Conservation (phyloP, 179 eudicot genomes). For the Spergularia azorica region DNA sequence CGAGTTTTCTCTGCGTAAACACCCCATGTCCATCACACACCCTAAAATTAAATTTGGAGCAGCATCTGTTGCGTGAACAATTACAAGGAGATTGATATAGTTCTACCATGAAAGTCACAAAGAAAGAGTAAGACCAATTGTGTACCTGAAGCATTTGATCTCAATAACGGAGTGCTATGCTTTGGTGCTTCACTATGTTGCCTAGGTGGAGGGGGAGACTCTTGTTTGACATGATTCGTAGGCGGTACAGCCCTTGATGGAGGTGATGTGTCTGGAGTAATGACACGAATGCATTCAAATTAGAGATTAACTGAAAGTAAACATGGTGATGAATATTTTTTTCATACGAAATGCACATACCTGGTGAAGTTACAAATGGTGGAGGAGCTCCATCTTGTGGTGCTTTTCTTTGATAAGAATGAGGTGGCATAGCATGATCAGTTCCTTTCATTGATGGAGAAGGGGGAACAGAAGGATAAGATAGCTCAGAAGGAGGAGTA, state of each 20-base stretch:
- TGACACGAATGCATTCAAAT: not conserved
- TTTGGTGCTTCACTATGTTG: constrained; percentile 36
- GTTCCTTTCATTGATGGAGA: constrained; percentile 23
- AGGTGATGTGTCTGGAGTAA: constrained; percentile 24
- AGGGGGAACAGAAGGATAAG: constrained; percentile 25
- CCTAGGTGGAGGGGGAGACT: constrained; percentile 25
- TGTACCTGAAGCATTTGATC: constrained; percentile 33
- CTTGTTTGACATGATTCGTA: constrained; percentile 19
- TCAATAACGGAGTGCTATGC: constrained; percentile 23
- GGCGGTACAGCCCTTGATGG: constrained; percentile 34
- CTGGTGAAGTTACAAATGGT: constrained; percentile 34
- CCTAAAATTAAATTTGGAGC: not conserved
- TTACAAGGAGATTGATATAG: not conserved
- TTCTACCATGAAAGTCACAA: not conserved
- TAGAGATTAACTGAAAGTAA: not conserved
- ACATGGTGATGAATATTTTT: not conserved
- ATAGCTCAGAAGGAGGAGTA: constrained; percentile 27
- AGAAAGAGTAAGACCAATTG: not conserved
- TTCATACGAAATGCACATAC: constrained; percentile 27
- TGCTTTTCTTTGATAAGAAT: constrained; percentile 30
- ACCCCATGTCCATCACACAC: not conserved
- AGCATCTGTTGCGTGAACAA: no score
- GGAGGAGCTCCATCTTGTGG: constrained; percentile 29
- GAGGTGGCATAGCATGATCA: constrained; percentile 31
- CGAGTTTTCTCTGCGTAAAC: no score